A percentile compares a stretch with the other conserved stretches of the same genome.
Evolutionary conservation across 257 asterid genomes (phyloP).

Genomic region (Thymus mandschuricus): DNA sequence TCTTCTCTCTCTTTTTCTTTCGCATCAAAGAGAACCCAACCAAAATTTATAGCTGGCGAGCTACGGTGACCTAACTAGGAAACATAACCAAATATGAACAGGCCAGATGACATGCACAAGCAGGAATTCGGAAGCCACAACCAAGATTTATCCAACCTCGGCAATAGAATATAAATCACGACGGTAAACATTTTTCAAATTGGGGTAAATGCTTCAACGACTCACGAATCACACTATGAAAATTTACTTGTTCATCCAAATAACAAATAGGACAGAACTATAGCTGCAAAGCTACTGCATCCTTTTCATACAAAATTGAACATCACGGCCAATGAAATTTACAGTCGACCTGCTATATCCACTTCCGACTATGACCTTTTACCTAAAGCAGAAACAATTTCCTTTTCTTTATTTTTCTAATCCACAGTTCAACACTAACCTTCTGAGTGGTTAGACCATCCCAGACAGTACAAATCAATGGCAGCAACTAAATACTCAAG

Average conservation of each 20-base stretch:
- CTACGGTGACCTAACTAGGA: background rate
- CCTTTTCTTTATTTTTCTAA: background rate
- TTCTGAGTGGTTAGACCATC: constrained; percentile 15
- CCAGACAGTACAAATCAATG: constrained; percentile 16
- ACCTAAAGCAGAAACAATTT: constrained; percentile 24
- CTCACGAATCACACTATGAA: constrained; percentile 13
- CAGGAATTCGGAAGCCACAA: background rate
- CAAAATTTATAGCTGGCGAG: too few species aligned
- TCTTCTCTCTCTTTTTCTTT: too few species aligned
- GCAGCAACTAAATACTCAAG: constrained; percentile 39
- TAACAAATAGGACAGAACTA: constrained; percentile 9
- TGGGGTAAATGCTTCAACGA: background rate
- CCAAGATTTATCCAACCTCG: background rate
- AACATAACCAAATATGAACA: background rate
- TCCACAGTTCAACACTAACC: constrained; percentile 23
- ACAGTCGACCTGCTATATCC: background rate
- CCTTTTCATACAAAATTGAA: background rate
- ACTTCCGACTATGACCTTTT: constrained; percentile 21
- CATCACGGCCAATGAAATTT: constrained; percentile 18
- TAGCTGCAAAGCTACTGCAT: constrained; percentile 38
- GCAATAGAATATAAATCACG: background rate
- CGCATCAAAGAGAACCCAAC: too few species aligned
- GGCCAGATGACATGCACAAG: background rate
- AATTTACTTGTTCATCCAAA: constrained; percentile 27
- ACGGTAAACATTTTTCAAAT: background rate